A percentile compares a stretch with the other conserved stretches of the same genome.
Evolutionary conservation across 768 basidiomycete species (phyloP).

Genomic region (Phlegmacium glaucopus): DNA sequence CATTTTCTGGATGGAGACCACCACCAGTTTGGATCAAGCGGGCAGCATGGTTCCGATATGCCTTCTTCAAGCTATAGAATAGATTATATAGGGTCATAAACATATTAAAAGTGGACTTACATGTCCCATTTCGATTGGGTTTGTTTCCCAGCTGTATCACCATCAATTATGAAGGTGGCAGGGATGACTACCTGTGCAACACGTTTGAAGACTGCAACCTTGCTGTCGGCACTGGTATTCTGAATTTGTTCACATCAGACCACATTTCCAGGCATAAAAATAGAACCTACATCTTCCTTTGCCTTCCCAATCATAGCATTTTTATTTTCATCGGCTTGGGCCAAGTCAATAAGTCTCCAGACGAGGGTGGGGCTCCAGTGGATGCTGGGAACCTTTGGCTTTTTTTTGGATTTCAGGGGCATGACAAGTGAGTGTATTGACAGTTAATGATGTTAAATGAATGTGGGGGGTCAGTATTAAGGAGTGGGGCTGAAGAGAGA

Average conservation of each 20-base stretch:
- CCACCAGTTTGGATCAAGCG: constrained; percentile 6
- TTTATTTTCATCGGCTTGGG: background rate
- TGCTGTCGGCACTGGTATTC: background rate
- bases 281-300: background rate
- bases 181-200: constrained; percentile 5
- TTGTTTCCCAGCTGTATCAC: constrained; percentile 2
- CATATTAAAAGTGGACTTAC: background rate
- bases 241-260: background rate
- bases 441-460: background rate
- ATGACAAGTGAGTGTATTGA: background rate
- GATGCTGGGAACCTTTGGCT: background rate
- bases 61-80: constrained; percentile 2
- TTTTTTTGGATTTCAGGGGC: background rate
- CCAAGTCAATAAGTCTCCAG: background rate
- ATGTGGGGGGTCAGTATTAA: background rate
- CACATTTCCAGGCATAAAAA: background rate
- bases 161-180: background rate
- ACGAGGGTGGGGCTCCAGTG: background rate
- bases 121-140: constrained; percentile 3
- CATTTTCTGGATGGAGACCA: background rate
- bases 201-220: constrained; percentile 4
- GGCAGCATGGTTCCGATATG: constrained; percentile 3
- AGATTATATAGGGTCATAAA: background rate
- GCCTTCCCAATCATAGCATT: background rate
- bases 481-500: background rate